Percentiles rank a stretch among this genome's conserved stretches.
phyloP scores from a whole-genome alignment of 2,329 filamentous ascomycete genomes.

The Acarospora socialis region DNA sequence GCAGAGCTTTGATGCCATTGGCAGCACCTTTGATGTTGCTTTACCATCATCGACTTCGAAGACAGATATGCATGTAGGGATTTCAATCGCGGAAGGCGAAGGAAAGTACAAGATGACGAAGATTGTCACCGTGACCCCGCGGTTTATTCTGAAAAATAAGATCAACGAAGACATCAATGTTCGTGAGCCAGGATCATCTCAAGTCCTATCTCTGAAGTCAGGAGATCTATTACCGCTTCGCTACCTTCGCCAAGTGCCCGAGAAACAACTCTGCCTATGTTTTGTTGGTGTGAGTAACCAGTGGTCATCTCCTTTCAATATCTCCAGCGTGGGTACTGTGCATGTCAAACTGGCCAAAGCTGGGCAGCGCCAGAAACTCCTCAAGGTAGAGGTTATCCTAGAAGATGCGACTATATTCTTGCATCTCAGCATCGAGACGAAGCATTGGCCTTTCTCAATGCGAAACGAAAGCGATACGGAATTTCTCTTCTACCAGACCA shows the following conservation, averaged over 20 bases:
- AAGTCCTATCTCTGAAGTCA: slow-evolving; percentile 61
- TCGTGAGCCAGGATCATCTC: slow-evolving; percentile 80
- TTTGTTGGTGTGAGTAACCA: slow-evolving; percentile 91
- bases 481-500: slow-evolving; percentile 90
- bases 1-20: slow-evolving; percentile 94
- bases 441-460: slow-evolving; percentile 98
- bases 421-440: slow-evolving; percentile 76
- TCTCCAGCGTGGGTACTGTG: slow-evolving; percentile 81
- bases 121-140: slow-evolving; percentile 80
- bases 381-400: slow-evolving; percentile 79
- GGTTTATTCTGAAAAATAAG: slow-evolving; percentile 90
- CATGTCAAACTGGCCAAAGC: slow-evolving; percentile 89
- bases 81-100: slow-evolving; percentile 78
- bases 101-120: slow-evolving; percentile 98
- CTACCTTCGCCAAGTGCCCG: slow-evolving; percentile 67
- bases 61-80: slow-evolving; percentile 79
- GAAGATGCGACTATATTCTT: slow-evolving; percentile 90
- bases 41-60: slow-evolving; percentile 56
- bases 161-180: slow-evolving; percentile 78
- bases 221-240: slow-evolving; percentile 76
- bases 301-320: slow-evolving; percentile 96
- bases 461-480: slow-evolving; percentile 95
- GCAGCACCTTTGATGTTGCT: slow-evolving; percentile 78
- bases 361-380: slow-evolving; percentile 74
- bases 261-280: slow-evolving; percentile 84